These are phyloP conservation scores for Bipolaris gigantea DNA, from an alignment of 2,329 filamentous ascomycete species.

Conservation along the genomic window DNA sequence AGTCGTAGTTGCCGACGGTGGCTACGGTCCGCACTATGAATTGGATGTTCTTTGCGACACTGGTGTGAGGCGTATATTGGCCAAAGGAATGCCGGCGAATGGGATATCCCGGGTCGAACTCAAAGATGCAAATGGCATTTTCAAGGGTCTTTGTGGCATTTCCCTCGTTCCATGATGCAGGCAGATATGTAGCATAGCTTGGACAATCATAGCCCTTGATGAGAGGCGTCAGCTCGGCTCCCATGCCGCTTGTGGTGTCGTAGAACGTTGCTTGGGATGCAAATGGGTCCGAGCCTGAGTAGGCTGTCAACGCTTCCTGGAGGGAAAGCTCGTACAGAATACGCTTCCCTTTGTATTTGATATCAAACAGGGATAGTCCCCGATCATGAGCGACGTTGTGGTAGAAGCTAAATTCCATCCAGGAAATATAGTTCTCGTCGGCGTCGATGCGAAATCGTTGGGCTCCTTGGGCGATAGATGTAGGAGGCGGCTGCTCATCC, in stretches of 20 bases:
- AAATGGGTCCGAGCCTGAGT: slow-evolving; percentile 54
- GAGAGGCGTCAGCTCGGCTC: slow-evolving; percentile 48
- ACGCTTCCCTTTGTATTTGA: slow-evolving; percentile 58
- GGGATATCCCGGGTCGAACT: slow-evolving; percentile 32
- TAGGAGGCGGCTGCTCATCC: slow-evolving; percentile 58
- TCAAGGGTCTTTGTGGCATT: slow-evolving; percentile 49
- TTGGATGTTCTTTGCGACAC: slow-evolving; percentile 37
- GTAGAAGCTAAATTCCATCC: slow-evolving; percentile 59
- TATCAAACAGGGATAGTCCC: slow-evolving; percentile 56
- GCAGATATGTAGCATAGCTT: slow-evolving; percentile 54
- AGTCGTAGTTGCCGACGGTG: slow-evolving; percentile 51
- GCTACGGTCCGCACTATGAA: slow-evolving; percentile 53
- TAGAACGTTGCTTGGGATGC: slow-evolving; percentile 53
- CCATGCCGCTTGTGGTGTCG: slow-evolving; percentile 55
- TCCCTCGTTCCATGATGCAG: slow-evolving; percentile 45
- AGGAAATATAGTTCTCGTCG: slow-evolving; percentile 52
- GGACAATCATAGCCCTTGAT: slow-evolving; percentile 58
- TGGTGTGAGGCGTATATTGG: slow-evolving; percentile 25
- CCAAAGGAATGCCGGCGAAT: slow-evolving; percentile 35
- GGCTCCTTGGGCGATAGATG: slow-evolving; percentile 50
- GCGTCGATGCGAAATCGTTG: slow-evolving; percentile 50
- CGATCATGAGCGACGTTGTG: slow-evolving; percentile 54
- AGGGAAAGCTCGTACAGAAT: slow-evolving; percentile 59
- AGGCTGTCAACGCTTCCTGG: slow-evolving; percentile 59
- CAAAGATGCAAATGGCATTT: slow-evolving; percentile 45